Evolutionary conservation across 768 basidiomycete species (phyloP), one percentile per base, ranked within the genome.

Genomic region (Leucocoprinus leucothites): DNA sequence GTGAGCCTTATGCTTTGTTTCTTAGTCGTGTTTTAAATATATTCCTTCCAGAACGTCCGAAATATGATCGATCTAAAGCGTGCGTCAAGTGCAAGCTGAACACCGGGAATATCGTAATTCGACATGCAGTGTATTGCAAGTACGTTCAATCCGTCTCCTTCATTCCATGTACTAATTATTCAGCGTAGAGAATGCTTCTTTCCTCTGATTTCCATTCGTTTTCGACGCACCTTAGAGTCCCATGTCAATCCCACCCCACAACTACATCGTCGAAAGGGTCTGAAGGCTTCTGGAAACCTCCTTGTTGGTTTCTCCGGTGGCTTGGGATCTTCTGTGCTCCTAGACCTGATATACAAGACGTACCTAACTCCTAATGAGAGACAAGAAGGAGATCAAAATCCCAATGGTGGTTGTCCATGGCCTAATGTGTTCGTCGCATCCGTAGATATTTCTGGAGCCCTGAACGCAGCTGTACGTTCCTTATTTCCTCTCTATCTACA

Each of bases 91-190:
- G 91, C 69, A 91, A 89, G 65, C 71, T 68, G 26, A 78, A 77
- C 22, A 59, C 53, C 6, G 91, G 88, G 21, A 87, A 84, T 50
- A 71, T 91, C 25, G 84, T 91, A 46, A 82, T 91, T 53, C 78
- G 89, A 40, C 88, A 92, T 65, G 83, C 87, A 13, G 86, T 89
- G 18, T 93, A 92, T 64, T 93, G 91, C 88, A 89, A 84, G 90
- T 90, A 63, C 62, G 77, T 59, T 56, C 36, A 21, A 34, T 49
- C 52, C 58, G 25, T 34, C 46, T 28, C 42, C 46, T 28, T 24
- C 36, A 26, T 48, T 19, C 24, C 41, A 51, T 31, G 42, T 34
- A 35, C 50, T 41, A 36, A 50, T 38, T 26, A 25, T 14, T 31
- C 9, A 11, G 25, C 34, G 18, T 45, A 72, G 71, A 57, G 51